Evolutionary conservation across 805 yeast species (phyloP).

Genomic region (Myxozyma melibiosi): DNA sequence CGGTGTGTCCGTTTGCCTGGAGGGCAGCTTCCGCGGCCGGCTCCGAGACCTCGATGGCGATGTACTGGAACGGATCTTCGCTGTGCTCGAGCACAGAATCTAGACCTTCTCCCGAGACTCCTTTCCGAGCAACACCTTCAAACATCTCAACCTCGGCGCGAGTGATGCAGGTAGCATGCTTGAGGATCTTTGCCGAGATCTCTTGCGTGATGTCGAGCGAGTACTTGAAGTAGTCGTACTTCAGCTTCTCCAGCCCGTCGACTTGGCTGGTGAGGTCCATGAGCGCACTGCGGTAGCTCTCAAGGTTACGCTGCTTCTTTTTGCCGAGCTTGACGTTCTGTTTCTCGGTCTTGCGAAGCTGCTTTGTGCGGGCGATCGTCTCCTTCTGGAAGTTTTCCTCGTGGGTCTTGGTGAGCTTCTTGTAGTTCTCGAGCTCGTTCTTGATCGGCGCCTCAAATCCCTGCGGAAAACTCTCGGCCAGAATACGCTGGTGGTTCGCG

Average conservation of each 20-base stretch:
- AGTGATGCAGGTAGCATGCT: slow-evolving; percentile 62
- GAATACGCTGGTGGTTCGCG: slow-evolving; percentile 74
- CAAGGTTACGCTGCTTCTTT: slow-evolving; percentile 62
- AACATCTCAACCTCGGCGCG: slow-evolving; percentile 79
- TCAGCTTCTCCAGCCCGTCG: slow-evolving; percentile 75
- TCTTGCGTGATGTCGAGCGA: slow-evolving; percentile 64
- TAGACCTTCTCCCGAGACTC: slow-evolving; percentile 85
- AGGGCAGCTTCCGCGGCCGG: too few species aligned
- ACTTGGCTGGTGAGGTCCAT: slow-evolving; percentile 69
- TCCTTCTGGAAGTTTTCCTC: slow-evolving; percentile 58
- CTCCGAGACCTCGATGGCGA: too few species aligned
- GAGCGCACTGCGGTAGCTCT: slow-evolving; percentile 67
- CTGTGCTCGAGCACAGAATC: slow-evolving; percentile 66
- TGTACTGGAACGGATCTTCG: slow-evolving; percentile 59
- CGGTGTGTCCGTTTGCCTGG: too few species aligned
- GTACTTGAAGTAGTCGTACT: slow-evolving; percentile 71
- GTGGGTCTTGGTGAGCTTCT: slow-evolving; percentile 48
- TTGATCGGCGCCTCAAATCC: slow-evolving; percentile 59
- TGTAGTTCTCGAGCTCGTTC: slow-evolving; percentile 50
- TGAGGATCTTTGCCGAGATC: slow-evolving; percentile 58
- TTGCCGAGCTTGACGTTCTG: slow-evolving; percentile 62
- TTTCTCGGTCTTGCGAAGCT: slow-evolving; percentile 61
- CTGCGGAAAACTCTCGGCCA: slow-evolving; percentile 59
- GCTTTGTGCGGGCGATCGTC: slow-evolving; percentile 55
- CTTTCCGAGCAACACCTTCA: slow-evolving; percentile 79